Conservation (phyloP, 495 filamentous ascomycete species). For the Lasiosphaeriaceae sp. region DNA sequence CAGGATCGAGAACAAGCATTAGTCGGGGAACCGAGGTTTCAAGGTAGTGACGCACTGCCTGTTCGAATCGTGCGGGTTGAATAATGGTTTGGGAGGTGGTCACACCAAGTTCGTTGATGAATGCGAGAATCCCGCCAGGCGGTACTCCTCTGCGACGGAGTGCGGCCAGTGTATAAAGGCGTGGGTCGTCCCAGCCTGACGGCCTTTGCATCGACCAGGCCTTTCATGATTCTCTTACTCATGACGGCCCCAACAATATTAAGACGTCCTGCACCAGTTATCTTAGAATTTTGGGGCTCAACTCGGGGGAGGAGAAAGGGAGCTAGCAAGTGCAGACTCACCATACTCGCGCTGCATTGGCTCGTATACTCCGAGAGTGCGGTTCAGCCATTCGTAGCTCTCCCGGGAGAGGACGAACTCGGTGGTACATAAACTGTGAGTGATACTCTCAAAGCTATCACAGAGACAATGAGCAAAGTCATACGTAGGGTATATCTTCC, state of each 20-base stretch:
- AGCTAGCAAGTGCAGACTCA: no score
- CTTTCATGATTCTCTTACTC: constrained; percentile 70
- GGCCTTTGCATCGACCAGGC: constrained; percentile 64
- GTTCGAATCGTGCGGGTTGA: constrained; percentile 44
- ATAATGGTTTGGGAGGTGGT: constrained; percentile 53
- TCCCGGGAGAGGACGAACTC: constrained; percentile 76
- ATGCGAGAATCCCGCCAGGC: constrained; percentile 52
- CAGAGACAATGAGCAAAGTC: constrained; percentile 86
- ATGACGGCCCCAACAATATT: constrained; percentile 67
- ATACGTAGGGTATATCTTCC: constrained; percentile 97
- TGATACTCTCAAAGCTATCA: constrained; percentile 82
- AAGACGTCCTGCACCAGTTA: constrained; percentile 50
- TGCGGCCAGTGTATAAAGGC: constrained; percentile 78
- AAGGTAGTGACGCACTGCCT: constrained; percentile 62
- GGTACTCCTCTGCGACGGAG: constrained; percentile 78
- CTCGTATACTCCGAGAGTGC: constrained; percentile 59
- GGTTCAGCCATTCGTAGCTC: constrained; percentile 78
- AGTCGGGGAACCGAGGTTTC: constrained; percentile 78
- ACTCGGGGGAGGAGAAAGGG: no score
- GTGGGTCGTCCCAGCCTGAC: constrained; percentile 86
- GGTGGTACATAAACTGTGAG: constrained; percentile 88
- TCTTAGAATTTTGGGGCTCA: no score
- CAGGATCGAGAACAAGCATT: constrained; percentile 73
- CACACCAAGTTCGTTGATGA: no score
- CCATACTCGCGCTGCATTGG: constrained; percentile 69